Evolutionary conservation across 306 rosid genomes (phyloP).

Genomic region (Corylus avellana): DNA sequence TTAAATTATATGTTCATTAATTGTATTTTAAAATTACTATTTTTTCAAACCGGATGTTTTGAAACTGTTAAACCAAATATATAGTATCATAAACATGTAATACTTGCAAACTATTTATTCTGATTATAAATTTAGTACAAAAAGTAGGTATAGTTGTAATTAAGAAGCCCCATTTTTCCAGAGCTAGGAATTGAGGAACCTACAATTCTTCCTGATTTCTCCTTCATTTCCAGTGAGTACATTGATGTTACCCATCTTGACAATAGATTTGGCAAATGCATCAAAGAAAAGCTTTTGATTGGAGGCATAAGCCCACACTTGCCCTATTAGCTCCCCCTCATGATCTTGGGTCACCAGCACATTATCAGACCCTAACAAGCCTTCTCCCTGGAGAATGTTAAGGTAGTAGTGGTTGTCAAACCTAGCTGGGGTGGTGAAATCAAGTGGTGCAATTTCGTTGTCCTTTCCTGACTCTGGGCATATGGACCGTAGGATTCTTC

Average conservation of each 20-base stretch:
- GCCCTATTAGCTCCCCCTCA: constrained; percentile 47
- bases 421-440: constrained; percentile 62
- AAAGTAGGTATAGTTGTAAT: constrained; percentile 4
- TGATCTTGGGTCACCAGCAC: constrained; percentile 61
- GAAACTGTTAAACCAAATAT: too few species aligned
- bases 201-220: constrained; percentile 69
- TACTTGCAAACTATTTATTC: neutral
- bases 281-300: constrained; percentile 59
- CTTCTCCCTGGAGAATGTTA: constrained; percentile 74
- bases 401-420: constrained; percentile 79
- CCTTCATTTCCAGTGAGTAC: constrained; percentile 66
- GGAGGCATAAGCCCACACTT: constrained; percentile 72
- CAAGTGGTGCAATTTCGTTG: constrained; percentile 60
- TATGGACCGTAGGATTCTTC: constrained; percentile 60
- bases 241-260: constrained; percentile 87
- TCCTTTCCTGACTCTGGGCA: constrained; percentile 74
- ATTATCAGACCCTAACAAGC: constrained; percentile 71
- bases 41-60: too few species aligned
- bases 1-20: too few species aligned
- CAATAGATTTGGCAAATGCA: constrained; percentile 65
- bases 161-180: constrained; percentile 13
- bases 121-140: constrained; percentile 29
- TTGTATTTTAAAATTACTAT: too few species aligned
- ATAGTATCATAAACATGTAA: too few species aligned
- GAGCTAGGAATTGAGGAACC: constrained; percentile 53